Evolutionary conservation across 2,329 filamentous ascomycete species (phyloP).

Genomic region (Furcasterigmium sp.): DNA sequence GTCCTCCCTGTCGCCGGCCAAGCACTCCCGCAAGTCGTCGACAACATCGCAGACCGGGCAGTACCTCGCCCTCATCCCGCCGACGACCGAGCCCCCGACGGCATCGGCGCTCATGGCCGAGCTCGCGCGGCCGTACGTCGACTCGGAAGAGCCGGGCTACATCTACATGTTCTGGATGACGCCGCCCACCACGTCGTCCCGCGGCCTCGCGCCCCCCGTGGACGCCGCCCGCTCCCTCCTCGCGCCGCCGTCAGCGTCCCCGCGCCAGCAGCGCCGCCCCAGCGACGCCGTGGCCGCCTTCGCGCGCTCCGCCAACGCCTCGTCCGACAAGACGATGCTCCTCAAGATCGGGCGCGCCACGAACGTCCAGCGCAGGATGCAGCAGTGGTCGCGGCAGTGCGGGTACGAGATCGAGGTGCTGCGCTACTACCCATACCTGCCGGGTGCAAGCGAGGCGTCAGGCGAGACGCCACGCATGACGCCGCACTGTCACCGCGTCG

Average conservation of each 20-base stretch:
- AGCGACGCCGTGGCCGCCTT: constrained; percentile 52
- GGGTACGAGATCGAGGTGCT: constrained; percentile 83
- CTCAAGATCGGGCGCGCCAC: constrained; percentile 63
- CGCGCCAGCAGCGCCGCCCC: constrained; percentile 34
- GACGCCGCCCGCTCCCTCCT: constrained; percentile 57
- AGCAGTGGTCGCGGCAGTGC: constrained; percentile 92
- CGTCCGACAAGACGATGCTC: constrained; percentile 52
- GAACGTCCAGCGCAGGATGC: constrained; percentile 87
- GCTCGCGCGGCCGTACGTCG: constrained; percentile 59
- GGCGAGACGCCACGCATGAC: constrained; percentile 59
- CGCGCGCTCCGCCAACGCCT: constrained; percentile 24
- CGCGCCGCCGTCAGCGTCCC: constrained; percentile 35
- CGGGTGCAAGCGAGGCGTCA: constrained; percentile 26
- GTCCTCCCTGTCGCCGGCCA: not conserved
- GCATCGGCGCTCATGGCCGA: constrained; percentile 70
- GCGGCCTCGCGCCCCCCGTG: constrained; percentile 46
- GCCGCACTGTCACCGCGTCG: constrained; percentile 80
- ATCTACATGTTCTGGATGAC: constrained; percentile 99
- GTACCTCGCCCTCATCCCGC: constrained; percentile 65
- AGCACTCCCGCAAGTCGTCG: constrained; percentile 21
- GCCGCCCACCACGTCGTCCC: constrained; percentile 44
- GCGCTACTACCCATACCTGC: constrained; percentile 82
- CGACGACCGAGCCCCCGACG: constrained; percentile 59
- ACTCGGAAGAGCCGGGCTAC: constrained; percentile 78
- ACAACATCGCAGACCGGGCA: constrained; percentile 30